These are phyloP conservation scores for Stagonosporopsis cucurbitacearum DNA, from an alignment of 2,329 filamentous ascomycete species.

Conservation along the genomic window DNA sequence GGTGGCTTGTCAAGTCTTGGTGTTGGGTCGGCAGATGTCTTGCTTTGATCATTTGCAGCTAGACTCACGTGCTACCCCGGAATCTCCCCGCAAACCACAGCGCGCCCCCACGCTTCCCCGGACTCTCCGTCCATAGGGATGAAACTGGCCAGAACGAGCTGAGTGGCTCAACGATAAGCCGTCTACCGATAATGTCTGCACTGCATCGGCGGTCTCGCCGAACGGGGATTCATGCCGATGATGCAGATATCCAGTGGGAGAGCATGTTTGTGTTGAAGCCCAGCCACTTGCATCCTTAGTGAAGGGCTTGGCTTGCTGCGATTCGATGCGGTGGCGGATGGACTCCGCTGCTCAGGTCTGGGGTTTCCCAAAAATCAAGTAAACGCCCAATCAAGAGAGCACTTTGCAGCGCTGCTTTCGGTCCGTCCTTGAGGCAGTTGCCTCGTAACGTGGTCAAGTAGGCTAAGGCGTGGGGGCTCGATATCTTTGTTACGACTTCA, in stretches of 20 bases:
- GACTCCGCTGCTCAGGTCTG: conserved; percentile 2
- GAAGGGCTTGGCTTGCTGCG: conserved; percentile 11
- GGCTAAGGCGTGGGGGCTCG: neutral
- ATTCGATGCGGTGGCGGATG: neutral
- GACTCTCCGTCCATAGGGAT: neutral
- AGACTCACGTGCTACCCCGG: conserved; percentile 15
- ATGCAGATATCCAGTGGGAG: neutral
- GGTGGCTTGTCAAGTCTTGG: conserved; percentile 10
- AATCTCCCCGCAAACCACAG: conserved; percentile 12
- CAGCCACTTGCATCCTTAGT: conserved; percentile 13
- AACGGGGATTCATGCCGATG: conserved; percentile 1
- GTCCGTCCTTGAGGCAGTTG: neutral
- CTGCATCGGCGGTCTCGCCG: conserved; percentile 3
- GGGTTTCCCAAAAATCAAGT: neutral
- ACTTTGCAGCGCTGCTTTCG: neutral
- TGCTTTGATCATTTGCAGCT: neutral
- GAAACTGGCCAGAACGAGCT: neutral
- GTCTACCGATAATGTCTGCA: neutral
- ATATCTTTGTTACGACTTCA: neutral
- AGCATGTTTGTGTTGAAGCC: conserved; percentile 6
- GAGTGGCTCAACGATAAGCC: neutral
- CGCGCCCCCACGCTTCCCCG: conserved; percentile 15
- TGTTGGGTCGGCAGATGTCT: conserved; percentile 3
- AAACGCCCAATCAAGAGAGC: neutral
- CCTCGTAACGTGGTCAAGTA: conserved; percentile 2